Evolutionary conservation across 345 rosid genomes (phyloP).

Genomic region (Eucalyptus marginata): DNA sequence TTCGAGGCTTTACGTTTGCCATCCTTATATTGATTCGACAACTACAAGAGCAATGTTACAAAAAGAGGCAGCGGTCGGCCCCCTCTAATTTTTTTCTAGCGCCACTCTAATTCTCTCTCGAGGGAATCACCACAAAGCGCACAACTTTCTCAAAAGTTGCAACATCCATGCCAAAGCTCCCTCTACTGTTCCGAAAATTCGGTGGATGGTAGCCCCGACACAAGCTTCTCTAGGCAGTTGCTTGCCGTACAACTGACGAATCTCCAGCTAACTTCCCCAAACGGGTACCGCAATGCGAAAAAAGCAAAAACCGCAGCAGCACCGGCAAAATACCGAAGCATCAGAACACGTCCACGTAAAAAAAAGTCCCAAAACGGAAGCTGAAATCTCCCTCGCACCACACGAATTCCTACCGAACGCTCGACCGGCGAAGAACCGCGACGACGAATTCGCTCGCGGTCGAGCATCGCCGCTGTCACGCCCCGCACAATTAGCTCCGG

Average conservation of each 20-base stretch:
- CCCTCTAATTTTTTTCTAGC: background rate
- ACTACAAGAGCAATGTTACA: background rate
- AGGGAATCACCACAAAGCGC: background rate
- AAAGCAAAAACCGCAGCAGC: background rate
- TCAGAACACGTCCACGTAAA: background rate
- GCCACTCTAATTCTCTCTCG: background rate
- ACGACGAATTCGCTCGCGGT: background rate
- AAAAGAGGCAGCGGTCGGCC: background rate
- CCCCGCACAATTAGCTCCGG: background rate
- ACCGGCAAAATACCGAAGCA: background rate
- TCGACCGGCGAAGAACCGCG: background rate
- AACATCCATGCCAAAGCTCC: background rate
- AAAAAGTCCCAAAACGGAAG: background rate
- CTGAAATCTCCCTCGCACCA: background rate
- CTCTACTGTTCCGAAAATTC: background rate
- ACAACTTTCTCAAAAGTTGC: background rate
- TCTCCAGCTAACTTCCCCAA: background rate
- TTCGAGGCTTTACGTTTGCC: background rate
- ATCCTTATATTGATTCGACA: background rate
- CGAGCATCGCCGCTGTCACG: background rate
- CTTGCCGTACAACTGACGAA: background rate
- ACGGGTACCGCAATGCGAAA: background rate
- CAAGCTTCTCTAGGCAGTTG: background rate
- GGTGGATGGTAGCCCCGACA: background rate
- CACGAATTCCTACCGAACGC: background rate